Evolutionary conservation across 805 yeast species (phyloP), one percentile per base, ranked within the genome.

Genomic region (Ascoidea asiatica): DNA sequence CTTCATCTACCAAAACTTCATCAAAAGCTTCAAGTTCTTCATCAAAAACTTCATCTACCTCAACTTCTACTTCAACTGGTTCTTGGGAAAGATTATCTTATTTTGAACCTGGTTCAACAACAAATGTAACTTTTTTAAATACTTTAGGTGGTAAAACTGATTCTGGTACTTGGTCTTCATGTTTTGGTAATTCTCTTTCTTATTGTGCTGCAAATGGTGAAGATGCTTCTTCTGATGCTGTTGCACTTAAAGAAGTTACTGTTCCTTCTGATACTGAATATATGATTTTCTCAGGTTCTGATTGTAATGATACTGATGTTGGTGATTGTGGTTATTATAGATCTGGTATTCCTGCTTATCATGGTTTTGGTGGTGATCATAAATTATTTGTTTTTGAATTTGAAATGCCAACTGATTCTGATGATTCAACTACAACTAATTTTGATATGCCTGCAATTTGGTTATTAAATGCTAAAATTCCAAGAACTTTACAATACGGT

Each of bases 381-480:
- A 90, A 90, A 75, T 77, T 90, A 60, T 89, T 92, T 63, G 81
- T 87, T 43, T 86, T 92, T 61, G 97, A 90, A 70, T 92, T 92
- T 67, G 69, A 72, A 61, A 92, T 92, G 98, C 98, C 98, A 52
- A 59, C 74, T 48, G 88, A 76, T 53, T 63, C 69, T 43, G 58
- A 70, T 35, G 67, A 72, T 49, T 60, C 72, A 40, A 52, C 69
- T 43, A 57, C 69, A 33, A 61, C 57, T 56, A 88, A 89, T 72
- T 72, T 73, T 58, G 97, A 92, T 64, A 90, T 92, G 97, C 98
- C 98, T 53, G 97, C 98, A 50, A 75, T 89, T 56, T 89, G 97
- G 97, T 70, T 89, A 64, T 77, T 89, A 62, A 89, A 89, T 64
- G 95, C 95, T 50, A 84, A 85, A 72, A 81, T 89, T 59, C 96